Evolutionary conservation across 2,329 filamentous ascomycete species (phyloP).

Genomic region (Beauveria medogensis): DNA sequence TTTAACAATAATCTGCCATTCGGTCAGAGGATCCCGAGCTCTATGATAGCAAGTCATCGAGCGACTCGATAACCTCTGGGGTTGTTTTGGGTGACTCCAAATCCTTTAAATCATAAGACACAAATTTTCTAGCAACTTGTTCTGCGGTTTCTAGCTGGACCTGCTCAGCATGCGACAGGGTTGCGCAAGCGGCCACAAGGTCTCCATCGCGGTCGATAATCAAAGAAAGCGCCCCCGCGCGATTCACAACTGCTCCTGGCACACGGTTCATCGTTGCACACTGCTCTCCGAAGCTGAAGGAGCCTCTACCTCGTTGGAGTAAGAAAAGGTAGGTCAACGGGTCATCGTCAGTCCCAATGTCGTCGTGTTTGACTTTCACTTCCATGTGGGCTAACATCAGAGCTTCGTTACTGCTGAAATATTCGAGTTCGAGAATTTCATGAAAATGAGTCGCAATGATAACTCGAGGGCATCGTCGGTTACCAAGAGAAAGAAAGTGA

Average conservation of each 20-base stretch:
- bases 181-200: conserved; percentile 62
- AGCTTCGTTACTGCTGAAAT: conserved; percentile 40
- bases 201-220: conserved; percentile 67
- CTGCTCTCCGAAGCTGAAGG: conserved; percentile 74
- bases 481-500: conserved; percentile 42
- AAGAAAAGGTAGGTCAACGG: conserved; percentile 71
- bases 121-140: conserved; percentile 47
- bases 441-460: conserved; percentile 57
- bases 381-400: conserved; percentile 65
- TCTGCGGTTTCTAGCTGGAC: conserved; percentile 62
- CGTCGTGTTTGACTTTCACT: conserved; percentile 49
- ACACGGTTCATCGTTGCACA: conserved; percentile 87
- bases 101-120: conserved; percentile 25
- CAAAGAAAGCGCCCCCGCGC: conserved; percentile 65
- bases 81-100: background rate
- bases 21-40: background rate
- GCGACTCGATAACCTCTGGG: background rate
- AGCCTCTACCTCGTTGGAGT: conserved; percentile 57
- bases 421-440: conserved; percentile 62
- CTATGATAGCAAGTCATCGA: background rate
- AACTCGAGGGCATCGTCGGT: conserved; percentile 42
- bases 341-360: conserved; percentile 39
- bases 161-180: conserved; percentile 55
- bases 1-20: background rate
- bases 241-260: conserved; percentile 58